Evolutionary conservation across 2,329 filamentous ascomycete species (phyloP).

Genomic region (Nigrospora sphaerica): DNA sequence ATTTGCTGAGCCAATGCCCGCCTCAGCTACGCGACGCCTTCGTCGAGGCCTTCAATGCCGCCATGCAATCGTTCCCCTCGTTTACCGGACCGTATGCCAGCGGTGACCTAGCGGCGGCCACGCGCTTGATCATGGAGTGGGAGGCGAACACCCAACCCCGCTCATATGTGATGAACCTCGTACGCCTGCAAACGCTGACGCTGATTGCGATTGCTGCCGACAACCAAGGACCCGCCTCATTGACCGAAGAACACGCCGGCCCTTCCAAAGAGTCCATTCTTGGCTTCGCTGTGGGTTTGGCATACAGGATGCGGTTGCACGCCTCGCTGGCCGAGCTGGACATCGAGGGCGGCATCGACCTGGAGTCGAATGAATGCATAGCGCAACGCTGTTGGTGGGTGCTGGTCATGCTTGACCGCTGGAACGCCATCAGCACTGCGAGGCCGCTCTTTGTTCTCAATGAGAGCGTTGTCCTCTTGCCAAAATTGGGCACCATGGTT

Average conservation of each 20-base stretch:
- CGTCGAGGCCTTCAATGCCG: slow-evolving; percentile 51
- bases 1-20: slow-evolving; percentile 49
- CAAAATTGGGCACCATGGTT: slow-evolving; percentile 51
- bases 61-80: slow-evolving; percentile 45
- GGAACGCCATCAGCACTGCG: slow-evolving; percentile 63
- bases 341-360: slow-evolving; percentile 38
- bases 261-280: slow-evolving; percentile 49
- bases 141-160: slow-evolving; percentile 34
- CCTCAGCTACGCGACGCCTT: slow-evolving; percentile 55
- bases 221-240: slow-evolving; percentile 37
- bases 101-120: slow-evolving; percentile 36
- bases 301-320: slow-evolving; percentile 59
- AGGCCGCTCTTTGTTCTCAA: slow-evolving; percentile 57
- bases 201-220: slow-evolving; percentile 62
- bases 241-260: slow-evolving; percentile 32
- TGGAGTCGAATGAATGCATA: slow-evolving; percentile 55
- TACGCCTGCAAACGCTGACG: slow-evolving; percentile 61
- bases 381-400: slow-evolving; percentile 65
- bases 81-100: slow-evolving; percentile 26
- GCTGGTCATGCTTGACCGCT: slow-evolving; percentile 64
- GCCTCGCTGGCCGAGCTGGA: slow-evolving; percentile 25
- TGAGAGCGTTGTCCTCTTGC: slow-evolving; percentile 50
- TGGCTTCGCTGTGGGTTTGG: slow-evolving; percentile 58
- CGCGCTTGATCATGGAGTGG: slow-evolving; percentile 43
- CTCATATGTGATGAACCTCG: slow-evolving; percentile 35